These are phyloP conservation scores for Chaetomiaceae sp. DNA, from an alignment of 2,329 filamentous ascomycete genomes.

Conservation along the genomic window DNA sequence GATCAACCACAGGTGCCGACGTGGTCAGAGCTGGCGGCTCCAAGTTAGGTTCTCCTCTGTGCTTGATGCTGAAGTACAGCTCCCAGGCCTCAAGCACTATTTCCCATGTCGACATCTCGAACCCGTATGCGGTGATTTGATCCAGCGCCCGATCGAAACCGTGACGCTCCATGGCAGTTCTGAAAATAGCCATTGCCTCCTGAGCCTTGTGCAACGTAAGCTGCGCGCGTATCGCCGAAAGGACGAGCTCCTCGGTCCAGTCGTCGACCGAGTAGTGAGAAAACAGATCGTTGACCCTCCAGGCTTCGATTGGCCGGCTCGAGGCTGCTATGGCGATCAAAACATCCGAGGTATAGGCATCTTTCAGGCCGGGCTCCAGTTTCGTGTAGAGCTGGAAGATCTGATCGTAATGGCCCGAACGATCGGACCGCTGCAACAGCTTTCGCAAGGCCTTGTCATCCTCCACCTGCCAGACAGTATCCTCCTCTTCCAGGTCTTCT, in stretches of 20 bases:
- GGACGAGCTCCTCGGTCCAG: constrained; percentile 40
- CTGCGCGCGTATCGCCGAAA: constrained; percentile 39
- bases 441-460: constrained; percentile 1
- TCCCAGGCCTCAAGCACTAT: constrained; percentile 35
- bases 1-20: no score
- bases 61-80: constrained; percentile 25
- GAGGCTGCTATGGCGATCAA: constrained; percentile 42
- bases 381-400: constrained; percentile 41
- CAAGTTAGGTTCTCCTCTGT: not conserved
- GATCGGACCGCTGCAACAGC: constrained; percentile 10
- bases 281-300: constrained; percentile 44
- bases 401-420: constrained; percentile 31
- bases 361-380: constrained; percentile 32
- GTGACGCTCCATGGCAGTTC: constrained; percentile 32
- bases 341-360: constrained; percentile 31
- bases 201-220: constrained; percentile 36
- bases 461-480: not conserved
- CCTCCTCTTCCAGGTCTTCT: not conserved
- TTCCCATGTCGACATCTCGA: constrained; percentile 36
- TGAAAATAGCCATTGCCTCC: constrained; percentile 39
- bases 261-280: constrained; percentile 31
- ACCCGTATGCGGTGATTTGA: constrained; percentile 38
- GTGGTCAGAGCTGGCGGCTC: not conserved
- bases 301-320: constrained; percentile 39
- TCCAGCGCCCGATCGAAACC: constrained; percentile 40